These are phyloP conservation scores for Penicillium coffeae DNA, from an alignment of 495 filamentous ascomycete species.

Conservation along the genomic window DNA sequence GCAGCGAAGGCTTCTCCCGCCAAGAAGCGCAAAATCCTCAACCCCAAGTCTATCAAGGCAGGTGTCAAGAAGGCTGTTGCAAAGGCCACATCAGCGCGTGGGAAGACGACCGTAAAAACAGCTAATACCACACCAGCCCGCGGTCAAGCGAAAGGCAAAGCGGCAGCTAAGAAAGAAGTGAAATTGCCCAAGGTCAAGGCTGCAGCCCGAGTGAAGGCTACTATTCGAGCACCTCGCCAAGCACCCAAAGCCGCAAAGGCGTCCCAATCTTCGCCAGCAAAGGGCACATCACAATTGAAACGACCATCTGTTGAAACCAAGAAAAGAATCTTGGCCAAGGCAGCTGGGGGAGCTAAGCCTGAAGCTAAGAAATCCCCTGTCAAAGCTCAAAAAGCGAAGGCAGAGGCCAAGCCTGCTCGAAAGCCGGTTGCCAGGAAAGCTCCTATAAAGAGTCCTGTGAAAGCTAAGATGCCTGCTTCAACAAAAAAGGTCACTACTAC, in stretches of 20 bases:
- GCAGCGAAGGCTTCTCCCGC: constrained; percentile 20
- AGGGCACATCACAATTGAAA: constrained; percentile 23
- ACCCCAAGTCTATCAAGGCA: constrained; percentile 32
- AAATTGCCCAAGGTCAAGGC: constrained; percentile 29
- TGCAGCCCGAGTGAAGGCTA: constrained; percentile 20
- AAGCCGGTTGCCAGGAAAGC: constrained; percentile 19
- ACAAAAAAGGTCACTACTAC: constrained; percentile 10
- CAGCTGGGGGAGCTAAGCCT: constrained; percentile 22
- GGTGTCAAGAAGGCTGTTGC: constrained; percentile 35
- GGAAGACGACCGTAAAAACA: constrained; percentile 21
- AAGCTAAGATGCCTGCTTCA: constrained; percentile 8
- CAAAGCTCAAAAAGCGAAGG: constrained; percentile 11
- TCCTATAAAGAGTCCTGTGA: constrained; percentile 8
- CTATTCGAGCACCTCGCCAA: constrained; percentile 9
- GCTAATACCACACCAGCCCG: constrained; percentile 10
- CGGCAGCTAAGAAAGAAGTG: constrained; percentile 20
- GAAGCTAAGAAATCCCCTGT: constrained; percentile 8
- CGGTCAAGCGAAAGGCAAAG: constrained; percentile 6
- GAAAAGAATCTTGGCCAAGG: constrained; percentile 27
- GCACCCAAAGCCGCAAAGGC: constrained; percentile 17
- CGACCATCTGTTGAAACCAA: constrained; percentile 35
- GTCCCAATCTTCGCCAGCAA: constrained; percentile 9
- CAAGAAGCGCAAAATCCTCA: constrained; percentile 38
- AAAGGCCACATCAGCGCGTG: constrained; percentile 17
- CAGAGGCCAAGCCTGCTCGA: constrained; percentile 11